phyloP scores from a whole-genome alignment of 768 basidiomycete species.

The Kwoniella sp. region DNA sequence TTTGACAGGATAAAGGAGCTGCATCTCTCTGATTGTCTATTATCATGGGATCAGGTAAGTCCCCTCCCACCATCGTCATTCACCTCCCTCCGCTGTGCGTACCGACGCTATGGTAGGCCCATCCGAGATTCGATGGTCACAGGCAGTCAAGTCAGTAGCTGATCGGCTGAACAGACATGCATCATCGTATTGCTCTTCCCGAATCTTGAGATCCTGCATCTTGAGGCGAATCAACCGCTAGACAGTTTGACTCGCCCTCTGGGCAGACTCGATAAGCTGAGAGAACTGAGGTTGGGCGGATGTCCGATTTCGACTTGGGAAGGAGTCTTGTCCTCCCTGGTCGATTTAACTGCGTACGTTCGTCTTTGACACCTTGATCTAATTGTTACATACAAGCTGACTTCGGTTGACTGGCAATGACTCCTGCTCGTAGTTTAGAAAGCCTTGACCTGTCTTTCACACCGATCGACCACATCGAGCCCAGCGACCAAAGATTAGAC shows the following conservation, averaged over 20 bases:
- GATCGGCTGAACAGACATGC: conserved; percentile 5
- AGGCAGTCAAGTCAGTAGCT: too few species aligned
- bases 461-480: background rate
- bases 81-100: too few species aligned
- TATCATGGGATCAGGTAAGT: conserved; percentile 47
- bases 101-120: too few species aligned
- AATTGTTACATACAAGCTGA: background rate
- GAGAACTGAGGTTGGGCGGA: conserved; percentile 35
- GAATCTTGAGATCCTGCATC: conserved; percentile 25
- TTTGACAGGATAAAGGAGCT: conserved; percentile 32
- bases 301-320: conserved; percentile 39
- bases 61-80: too few species aligned
- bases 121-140: too few species aligned
- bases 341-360: conserved; percentile 5
- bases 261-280: conserved; percentile 13
- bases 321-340: conserved; percentile 10
- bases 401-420: background rate
- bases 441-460: conserved; percentile 17
- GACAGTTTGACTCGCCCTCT: background rate
- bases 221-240: conserved; percentile 34
- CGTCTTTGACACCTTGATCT: background rate
- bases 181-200: conserved; percentile 14
- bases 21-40: conserved; percentile 32
- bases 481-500: background rate
- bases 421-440: conserved; percentile 5